Percentiles rank a stretch among this genome's conserved stretches.
Conservation (phyloP, 768 basidiomycete species). For the Rhodotorula babjevae region DNA sequence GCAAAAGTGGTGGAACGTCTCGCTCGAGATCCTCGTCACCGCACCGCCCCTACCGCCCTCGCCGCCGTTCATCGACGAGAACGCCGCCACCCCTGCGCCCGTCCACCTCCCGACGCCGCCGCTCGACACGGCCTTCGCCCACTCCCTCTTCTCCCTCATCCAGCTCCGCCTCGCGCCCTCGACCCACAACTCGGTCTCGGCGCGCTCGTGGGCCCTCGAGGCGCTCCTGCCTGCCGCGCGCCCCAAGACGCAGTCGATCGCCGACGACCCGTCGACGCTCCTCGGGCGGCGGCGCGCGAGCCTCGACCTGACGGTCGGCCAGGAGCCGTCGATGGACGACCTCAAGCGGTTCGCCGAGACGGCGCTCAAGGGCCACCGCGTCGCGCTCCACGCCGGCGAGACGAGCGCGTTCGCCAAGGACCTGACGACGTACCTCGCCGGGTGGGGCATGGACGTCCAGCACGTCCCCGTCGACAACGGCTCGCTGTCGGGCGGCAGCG, state of each 20-base stretch:
- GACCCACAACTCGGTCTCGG: neutral
- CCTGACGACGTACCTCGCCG: constrained; percentile 82
- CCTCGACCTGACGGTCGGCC: constrained; percentile 24
- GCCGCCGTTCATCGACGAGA: constrained; percentile 5
- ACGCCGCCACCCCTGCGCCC: neutral
- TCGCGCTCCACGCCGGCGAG: constrained; percentile 76
- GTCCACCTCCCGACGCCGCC: constrained; percentile 8
- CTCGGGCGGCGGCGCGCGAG: constrained; percentile 29
- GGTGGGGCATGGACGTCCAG: constrained; percentile 91
- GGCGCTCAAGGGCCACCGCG: constrained; percentile 69
- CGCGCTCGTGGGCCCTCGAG: constrained; percentile 26
- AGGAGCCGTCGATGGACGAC: constrained; percentile 70
- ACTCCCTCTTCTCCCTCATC: constrained; percentile 22
- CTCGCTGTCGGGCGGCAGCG: neutral
- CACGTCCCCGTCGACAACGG: constrained; percentile 53
- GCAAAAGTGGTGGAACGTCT: constrained; percentile 33
- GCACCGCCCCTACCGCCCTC: neutral
- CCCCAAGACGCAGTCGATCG: constrained; percentile 18
- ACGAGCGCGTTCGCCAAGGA: constrained; percentile 85
- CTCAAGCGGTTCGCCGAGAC: constrained; percentile 72
- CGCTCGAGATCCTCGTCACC: constrained; percentile 26
- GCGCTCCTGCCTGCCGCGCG: constrained; percentile 24
- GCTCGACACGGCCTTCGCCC: constrained; percentile 18
- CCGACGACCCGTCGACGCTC: constrained; percentile 26
- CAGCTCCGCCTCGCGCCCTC: constrained; percentile 2